Conservation (phyloP, 129 eudicot genomes). For the Saussurea involucrata region DNA sequence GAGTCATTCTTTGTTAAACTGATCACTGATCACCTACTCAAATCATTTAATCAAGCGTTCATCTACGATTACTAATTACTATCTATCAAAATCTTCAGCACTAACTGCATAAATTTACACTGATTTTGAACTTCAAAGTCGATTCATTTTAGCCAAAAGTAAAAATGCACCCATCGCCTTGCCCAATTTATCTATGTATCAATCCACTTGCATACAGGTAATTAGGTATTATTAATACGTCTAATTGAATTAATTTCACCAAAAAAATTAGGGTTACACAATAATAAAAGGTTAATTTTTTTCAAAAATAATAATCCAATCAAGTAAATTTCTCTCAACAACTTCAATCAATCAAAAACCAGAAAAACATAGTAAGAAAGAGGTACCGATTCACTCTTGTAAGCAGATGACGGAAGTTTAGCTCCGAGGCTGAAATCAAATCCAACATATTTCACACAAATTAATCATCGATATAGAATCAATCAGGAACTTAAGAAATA, state of each 20-base stretch:
- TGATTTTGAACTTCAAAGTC: background rate
- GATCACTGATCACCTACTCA: background rate
- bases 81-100: background rate
- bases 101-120: background rate
- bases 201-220: background rate
- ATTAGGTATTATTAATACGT: background rate
- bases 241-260: background rate
- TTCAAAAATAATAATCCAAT: background rate
- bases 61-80: background rate
- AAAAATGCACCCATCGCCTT: background rate
- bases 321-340: background rate
- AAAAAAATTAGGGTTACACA: background rate
- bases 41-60: background rate
- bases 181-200: background rate
- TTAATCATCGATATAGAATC: background rate
- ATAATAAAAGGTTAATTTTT: background rate
- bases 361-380: background rate
- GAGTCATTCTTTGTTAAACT: background rate
- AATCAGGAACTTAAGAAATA: background rate
- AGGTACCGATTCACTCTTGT: slow-evolving; percentile 37
- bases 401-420: slow-evolving; percentile 63
- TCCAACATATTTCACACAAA: background rate
- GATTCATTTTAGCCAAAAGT: background rate
- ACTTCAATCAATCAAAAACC: background rate
- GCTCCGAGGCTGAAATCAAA: slow-evolving; percentile 69